Percentiles rank a stretch among this genome's conserved stretches.
These are phyloP conservation scores for Leucoagaricus sp. DNA, from an alignment of 1,284 basidiomycete genomes.

Conservation along the genomic window DNA sequence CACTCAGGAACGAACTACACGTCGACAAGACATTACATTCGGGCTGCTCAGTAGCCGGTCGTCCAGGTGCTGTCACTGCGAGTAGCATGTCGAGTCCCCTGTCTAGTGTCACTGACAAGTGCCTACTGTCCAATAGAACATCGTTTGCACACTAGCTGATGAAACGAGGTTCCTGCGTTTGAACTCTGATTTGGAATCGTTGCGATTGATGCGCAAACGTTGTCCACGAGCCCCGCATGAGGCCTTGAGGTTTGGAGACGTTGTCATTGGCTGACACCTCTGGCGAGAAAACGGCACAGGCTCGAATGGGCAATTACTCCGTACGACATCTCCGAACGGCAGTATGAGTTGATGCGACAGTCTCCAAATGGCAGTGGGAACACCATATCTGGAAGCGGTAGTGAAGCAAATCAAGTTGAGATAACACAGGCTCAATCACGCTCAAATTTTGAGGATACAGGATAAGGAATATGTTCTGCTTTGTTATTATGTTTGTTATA, in stretches of 20 bases:
- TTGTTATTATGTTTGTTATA: not conserved
- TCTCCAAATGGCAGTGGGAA: slow-evolving; percentile 7
- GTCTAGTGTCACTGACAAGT: too few species aligned
- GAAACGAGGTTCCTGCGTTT: too few species aligned
- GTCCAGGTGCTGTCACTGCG: too few species aligned
- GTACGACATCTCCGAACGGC: not conserved
- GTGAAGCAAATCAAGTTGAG: not conserved
- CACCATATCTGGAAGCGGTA: slow-evolving; percentile 1
- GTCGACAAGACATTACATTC: too few species aligned
- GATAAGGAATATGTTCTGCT: not conserved
- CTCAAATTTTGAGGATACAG: not conserved
- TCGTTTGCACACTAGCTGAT: too few species aligned
- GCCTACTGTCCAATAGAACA: too few species aligned
- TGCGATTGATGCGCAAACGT: too few species aligned
- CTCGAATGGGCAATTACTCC: not conserved
- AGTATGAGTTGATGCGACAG: not conserved
- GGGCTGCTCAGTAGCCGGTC: too few species aligned
- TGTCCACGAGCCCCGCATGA: too few species aligned
- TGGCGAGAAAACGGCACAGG: too few species aligned
- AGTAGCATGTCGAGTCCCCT: too few species aligned
- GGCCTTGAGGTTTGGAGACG: not conserved
- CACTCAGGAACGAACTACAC: not conserved
- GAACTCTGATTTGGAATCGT: not conserved
- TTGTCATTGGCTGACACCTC: not conserved
- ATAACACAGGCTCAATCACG: not conserved